These are phyloP conservation scores for Gossypium davidsonii DNA, from an alignment of 441 rosid genomes.

Conservation along the genomic window DNA sequence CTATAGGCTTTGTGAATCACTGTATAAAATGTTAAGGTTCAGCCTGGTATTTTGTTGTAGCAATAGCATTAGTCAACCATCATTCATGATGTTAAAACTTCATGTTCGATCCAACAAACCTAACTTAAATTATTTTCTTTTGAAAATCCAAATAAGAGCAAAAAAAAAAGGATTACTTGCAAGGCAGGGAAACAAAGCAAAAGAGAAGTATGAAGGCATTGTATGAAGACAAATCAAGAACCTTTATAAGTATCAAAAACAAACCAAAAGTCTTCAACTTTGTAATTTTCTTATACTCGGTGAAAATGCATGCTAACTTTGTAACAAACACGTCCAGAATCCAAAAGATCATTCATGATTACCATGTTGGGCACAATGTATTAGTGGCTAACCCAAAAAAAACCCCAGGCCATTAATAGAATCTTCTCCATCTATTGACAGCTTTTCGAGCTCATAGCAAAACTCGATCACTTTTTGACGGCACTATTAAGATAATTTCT, in stretches of 20 bases:
- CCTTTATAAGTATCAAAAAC: too few relatives aligned
- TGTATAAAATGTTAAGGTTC: neutral
- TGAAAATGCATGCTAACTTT: neutral
- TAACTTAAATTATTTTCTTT: neutral
- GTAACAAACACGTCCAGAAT: neutral
- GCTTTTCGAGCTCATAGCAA: slow-evolving; percentile 4
- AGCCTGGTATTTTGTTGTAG: slow-evolving; percentile 6
- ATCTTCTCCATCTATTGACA: slow-evolving; percentile 10
- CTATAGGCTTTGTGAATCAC: too few relatives aligned
- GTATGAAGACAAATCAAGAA: neutral
- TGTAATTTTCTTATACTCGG: neutral
- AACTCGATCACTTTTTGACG: slow-evolving; percentile 10
- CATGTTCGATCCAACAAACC: neutral
- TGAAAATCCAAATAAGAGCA: neutral
- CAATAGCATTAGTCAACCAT: neutral
- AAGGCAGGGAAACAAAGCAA: neutral
- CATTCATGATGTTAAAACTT: neutral
- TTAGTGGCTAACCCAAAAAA: neutral
- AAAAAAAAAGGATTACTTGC: neutral
- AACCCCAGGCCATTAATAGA: neutral
- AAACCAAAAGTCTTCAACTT: neutral
- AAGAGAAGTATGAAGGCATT: too few relatives aligned
- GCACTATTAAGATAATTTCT: neutral
- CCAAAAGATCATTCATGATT: neutral
- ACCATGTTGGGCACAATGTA: neutral